Base-by-base conservation (phyloP, 306 rosid species). In the Acmispon strigosus region DNA sequence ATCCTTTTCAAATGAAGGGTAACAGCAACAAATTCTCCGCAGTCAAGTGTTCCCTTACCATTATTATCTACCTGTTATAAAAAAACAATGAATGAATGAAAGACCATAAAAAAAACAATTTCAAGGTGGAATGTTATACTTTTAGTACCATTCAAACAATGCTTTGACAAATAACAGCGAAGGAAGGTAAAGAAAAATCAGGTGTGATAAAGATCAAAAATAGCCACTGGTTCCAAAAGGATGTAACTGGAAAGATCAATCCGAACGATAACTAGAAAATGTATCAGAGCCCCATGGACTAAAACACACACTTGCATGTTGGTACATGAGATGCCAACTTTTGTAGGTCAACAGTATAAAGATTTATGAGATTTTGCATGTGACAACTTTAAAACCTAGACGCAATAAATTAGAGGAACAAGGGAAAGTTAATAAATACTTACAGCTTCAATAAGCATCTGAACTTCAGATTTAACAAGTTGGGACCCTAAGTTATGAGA, bases 41-140 rank as follows among this genome's bases (percentile, higher is more conserved):
- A 91, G 81, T 94, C 97, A 67, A 94, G 81, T 16, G 96, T 86
- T 69, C 99, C 99, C 87, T 89, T 94, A 56, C 99, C 99, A 65
- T 89, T 86, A 62, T 72, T 77, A 68, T 85, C 92, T 64, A 91
- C 96, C 99, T 94, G 88, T 73, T 65, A 44, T 57, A 78, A 62
- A 71, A 57, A 78, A 53, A 62, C 56, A 60, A 44, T 51, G 80
- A 52, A 42, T 78, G 54, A 59, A 70, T 74, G 53, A 76, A 53
- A 51, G 36, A 41, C 29, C n/a, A n/a, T n/a, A n/a, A n/a, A n/a
- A 47, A 69, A 39, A 75, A 36, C 16, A 62, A 67, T 69, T 45
- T 55, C 60, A 52, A 43, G 29, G 32, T 69, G 37, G 58, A 73
- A 64, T n/a, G 29, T 37, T 29, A 29, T 14, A 39, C 59, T 20